Base-by-base conservation (phyloP, 1,284 basidiomycete genomes). In the Thecaphora thlaspeos region DNA sequence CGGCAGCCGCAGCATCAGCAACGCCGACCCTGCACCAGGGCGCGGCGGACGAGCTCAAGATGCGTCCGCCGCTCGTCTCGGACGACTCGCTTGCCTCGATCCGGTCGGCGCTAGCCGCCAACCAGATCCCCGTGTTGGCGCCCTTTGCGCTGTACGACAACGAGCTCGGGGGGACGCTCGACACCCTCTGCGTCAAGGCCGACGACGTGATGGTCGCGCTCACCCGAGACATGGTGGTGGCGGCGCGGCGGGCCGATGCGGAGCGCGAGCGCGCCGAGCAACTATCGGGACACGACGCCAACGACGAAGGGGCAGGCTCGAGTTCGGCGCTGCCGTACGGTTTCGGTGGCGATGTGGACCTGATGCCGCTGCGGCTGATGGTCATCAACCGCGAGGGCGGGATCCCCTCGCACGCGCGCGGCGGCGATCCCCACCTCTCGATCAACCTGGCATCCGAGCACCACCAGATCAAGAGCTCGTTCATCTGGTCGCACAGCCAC, bases 331-430 rank as follows among this genome's bases (percentile, higher is more conserved):
- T 53, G 3, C 48, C 51, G n/a, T 46, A 55, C 5, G 21, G 49
- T 4, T 36, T 41, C 14, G 49, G 56, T 18, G 62, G 71, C 47
- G 70, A 73, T 45, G 70, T 80, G 37, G 79, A 79, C 61, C 59
- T 80, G 46, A 79, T 76, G 46, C 65, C 95, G 1, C 81, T 95
- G 54, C 88, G 95, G 21, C 84, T 99, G 58, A 93, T 99, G 87
- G 88, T 98, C 77, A 97, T 99, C 80, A 96, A 93, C 78, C 86
- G 89, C 19, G 91, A 96, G 80, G 95, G 95, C 19, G 95, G 95
- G 28, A 88, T 98, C 2, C 95, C 95, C 12, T 97, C 93, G 0
- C 98, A 97, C 75, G 95, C 95, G 34, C 89, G 95, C 21, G 85
- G 84, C 17, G 95, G 95, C 41, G 85, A 90, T 68, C 95, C 95